Conservation (phyloP, 1,284 basidiomycete genomes). For the Pseudozyma tsukubaensis region DNA sequence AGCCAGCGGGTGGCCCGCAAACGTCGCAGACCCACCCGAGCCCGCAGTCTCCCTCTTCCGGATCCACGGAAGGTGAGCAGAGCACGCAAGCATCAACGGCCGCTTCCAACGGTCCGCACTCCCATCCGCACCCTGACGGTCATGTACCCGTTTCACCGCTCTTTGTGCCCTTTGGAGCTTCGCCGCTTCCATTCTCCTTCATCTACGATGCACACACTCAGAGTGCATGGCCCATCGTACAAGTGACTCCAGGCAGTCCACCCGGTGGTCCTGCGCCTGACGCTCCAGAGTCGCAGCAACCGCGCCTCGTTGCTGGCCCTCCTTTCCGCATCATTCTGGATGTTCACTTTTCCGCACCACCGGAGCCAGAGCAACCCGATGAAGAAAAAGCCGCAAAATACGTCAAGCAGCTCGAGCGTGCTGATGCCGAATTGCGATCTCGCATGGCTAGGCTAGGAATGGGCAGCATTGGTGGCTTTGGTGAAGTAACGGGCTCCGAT, state of each 20-base stretch:
- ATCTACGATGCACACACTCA: constrained; percentile 56
- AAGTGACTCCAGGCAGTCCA: constrained; percentile 35
- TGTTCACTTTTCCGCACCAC: constrained; percentile 41
- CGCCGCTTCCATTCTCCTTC: constrained; percentile 61
- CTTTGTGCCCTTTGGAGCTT: constrained; percentile 57
- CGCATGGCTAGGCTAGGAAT: constrained; percentile 63
- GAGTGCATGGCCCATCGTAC: constrained; percentile 59
- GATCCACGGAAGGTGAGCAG: neutral
- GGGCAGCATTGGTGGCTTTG: constrained; percentile 57
- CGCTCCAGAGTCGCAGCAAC: constrained; percentile 34
- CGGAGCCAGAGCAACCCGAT: constrained; percentile 47
- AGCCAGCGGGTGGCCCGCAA: neutral
- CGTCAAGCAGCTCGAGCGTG: constrained; percentile 59
- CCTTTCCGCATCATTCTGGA: constrained; percentile 59
- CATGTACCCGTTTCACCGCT: constrained; percentile 54
- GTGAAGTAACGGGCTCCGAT: neutral
- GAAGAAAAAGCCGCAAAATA: constrained; percentile 45
- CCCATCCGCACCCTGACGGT: constrained; percentile 33
- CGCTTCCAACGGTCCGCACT: constrained; percentile 4
- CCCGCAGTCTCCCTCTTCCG: neutral
- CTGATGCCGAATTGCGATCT: constrained; percentile 62
- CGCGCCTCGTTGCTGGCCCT: constrained; percentile 52
- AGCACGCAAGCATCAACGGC: neutral
- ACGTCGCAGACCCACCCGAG: constrained; percentile 1
- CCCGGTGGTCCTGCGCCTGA: constrained; percentile 37